A percentile compares a stretch with the other conserved stretches of the same genome.
These are phyloP conservation scores for Vanrija sp. DNA, from an alignment of 1,284 basidiomycete species.

Conservation along the genomic window DNA sequence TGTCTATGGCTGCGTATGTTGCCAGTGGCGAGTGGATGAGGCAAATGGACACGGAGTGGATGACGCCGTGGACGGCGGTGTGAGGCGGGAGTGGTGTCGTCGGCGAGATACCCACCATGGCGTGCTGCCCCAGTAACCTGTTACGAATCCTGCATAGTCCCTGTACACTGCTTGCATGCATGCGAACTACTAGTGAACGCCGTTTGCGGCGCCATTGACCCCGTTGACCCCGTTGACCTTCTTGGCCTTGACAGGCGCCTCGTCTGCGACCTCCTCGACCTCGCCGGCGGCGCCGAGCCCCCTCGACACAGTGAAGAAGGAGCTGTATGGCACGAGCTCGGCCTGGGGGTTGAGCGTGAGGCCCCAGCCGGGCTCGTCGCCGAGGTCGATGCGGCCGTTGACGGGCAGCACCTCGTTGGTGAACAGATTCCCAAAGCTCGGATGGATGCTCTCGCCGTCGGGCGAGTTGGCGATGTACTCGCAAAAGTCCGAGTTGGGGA, in stretches of 20 bases:
- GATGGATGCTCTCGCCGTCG: conserved; percentile 53
- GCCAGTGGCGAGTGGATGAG: too few relatives aligned
- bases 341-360: conserved; percentile 53
- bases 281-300: conserved; percentile 37
- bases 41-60: too few relatives aligned
- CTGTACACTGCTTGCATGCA: too few relatives aligned
- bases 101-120: too few relatives aligned
- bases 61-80: too few relatives aligned
- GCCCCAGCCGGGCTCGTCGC: conserved; percentile 54
- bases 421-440: conserved; percentile 57
- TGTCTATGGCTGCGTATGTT: too few relatives aligned
- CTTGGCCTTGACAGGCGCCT: conserved; percentile 5
- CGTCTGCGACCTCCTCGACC: conserved; percentile 17
- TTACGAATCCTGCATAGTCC: too few relatives aligned
- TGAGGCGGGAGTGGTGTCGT: too few relatives aligned
- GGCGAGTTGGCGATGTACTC: conserved; percentile 56
- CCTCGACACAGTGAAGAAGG: conserved; percentile 37
- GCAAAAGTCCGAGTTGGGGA: conserved; percentile 45
- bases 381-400: conserved; percentile 52
- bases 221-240: conserved; percentile 2
- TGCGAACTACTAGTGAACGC: too few relatives aligned
- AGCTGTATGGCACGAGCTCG: conserved; percentile 45
- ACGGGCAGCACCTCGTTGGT: conserved; percentile 54
- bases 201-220: neutral
- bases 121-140: too few relatives aligned